Evolutionary conservation across 148 eudicot species (phyloP), one percentile per base, ranked within the genome.

Genomic region (Chenopodium album): DNA sequence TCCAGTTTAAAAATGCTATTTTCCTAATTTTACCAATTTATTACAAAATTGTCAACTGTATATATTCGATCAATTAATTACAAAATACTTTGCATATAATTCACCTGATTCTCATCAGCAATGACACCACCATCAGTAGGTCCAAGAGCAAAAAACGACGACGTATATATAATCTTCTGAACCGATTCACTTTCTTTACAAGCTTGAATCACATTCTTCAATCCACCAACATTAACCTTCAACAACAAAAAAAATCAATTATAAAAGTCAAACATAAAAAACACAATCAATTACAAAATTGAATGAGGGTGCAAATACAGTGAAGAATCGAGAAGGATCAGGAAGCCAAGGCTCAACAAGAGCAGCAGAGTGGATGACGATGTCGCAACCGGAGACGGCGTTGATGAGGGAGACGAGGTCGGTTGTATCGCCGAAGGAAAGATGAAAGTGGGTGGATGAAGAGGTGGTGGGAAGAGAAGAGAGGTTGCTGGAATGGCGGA

Each of bases 341-440:
- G 99, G 99, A 67, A 91, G 88, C 99, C 99, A 96, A 9, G 99
- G 92, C 81, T 96, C 99, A 34, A 96, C 99, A 2, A 96, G 82
- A 13, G 99, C 99, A 46, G 99, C 98, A n/a, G 89, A 81, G 80
- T 96, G 99, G 84, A 96, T 76, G 85, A 96, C 82, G 77, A 86
- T 69, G 64, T 86, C 84, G 87, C 95, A 94, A 46, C 90, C 92
- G 76, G 87, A 82, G 80, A 84, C 86, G 77, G 98, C 98, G 60
- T 86, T 82, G 29, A 88, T 85, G 75, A 96, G 90, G 0, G 99
- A 92, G 19, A 41, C 48, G 50, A 85, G 85, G 76, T 96, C 91
- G 76, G 95, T 92, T 46, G 94, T 84, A 59, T 95, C 99, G 10
- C 99, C 99, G 84, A 84, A 92, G 41, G 85, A 79, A 70, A 93